These are phyloP conservation scores for Chrysosphaeria jannelii DNA, from an alignment of 2,329 filamentous ascomycete genomes.

Conservation along the genomic window DNA sequence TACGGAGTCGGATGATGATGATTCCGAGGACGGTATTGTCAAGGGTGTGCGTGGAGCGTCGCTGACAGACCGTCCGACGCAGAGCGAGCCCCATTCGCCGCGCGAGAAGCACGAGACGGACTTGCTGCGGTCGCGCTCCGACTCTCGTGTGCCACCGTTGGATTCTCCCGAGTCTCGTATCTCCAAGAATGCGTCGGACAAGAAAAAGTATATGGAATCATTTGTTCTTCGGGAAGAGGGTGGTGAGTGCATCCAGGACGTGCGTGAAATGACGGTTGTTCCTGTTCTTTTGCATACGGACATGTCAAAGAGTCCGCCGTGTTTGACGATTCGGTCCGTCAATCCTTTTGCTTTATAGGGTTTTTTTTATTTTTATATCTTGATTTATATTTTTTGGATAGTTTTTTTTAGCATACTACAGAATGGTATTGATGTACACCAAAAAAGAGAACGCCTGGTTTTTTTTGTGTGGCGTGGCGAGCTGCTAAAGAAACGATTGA, in stretches of 20 bases:
- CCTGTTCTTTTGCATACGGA: constrained; percentile 98
- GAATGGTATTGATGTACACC: no score
- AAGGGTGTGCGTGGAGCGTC: constrained; percentile 80
- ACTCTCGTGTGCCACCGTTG: constrained; percentile 61
- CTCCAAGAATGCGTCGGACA: constrained; percentile 44
- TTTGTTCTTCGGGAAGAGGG: constrained; percentile 78
- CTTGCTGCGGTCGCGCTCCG: constrained; percentile 70
- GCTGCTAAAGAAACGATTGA: neutral
- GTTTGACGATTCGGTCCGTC: constrained; percentile 10
- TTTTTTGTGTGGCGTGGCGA: neutral
- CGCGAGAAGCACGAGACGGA: constrained; percentile 36
- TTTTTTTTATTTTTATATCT: neutral
- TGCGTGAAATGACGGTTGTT: constrained; percentile 88
- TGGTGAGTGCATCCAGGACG: constrained; percentile 92
- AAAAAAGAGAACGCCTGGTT: no score
- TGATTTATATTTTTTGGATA: neutral
- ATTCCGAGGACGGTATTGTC: constrained; percentile 65
- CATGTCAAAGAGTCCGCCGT: constrained; percentile 96
- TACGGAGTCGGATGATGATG: constrained; percentile 72
- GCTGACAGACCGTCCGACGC: constrained; percentile 62
- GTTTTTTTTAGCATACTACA: neutral
- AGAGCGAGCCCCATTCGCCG: constrained; percentile 83
- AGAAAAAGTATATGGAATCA: constrained; percentile 81
- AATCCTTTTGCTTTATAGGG: neutral
- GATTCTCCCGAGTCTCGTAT: constrained; percentile 45